Evolutionary conservation across 495 filamentous ascomycete species (phyloP).

Genomic region (Tuber brumale): DNA sequence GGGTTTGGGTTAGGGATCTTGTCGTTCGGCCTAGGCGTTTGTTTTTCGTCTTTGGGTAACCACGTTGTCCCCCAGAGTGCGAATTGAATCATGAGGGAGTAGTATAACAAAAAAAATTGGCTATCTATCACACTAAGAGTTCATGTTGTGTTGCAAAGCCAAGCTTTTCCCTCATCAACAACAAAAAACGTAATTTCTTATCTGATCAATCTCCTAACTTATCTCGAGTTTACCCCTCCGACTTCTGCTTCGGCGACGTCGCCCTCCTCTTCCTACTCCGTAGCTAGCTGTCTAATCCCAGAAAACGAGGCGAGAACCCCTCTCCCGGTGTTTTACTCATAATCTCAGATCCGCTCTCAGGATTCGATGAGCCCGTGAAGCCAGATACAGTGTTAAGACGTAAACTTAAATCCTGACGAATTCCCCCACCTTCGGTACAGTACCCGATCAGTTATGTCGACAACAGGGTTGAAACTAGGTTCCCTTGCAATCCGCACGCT

Average conservation of each 20-base stretch:
- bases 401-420: neutral
- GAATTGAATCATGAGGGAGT: neutral
- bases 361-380: neutral
- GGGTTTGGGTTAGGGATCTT: neutral
- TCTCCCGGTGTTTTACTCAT: neutral
- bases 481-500: constrained; percentile 62
- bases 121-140: neutral
- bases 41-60: neutral
- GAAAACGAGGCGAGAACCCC: neutral
- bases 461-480: constrained; percentile 61
- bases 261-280: neutral
- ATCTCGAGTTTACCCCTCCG: neutral
- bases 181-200: neutral
- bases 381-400: neutral
- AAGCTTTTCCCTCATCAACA: neutral
- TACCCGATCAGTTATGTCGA: constrained; percentile 47
- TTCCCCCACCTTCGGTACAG: neutral
- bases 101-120: neutral
- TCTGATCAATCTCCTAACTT: neutral
- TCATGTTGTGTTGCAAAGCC: neutral
- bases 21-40: neutral
- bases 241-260: neutral
- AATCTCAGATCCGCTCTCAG: neutral
- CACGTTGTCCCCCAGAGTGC: neutral
- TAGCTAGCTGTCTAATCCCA: neutral